A percentile compares a stretch with the other conserved stretches of the same genome.
These are phyloP conservation scores for Pseudogymnoascus sp. DNA, from an alignment of 2,329 filamentous ascomycete species.

Conservation along the genomic window DNA sequence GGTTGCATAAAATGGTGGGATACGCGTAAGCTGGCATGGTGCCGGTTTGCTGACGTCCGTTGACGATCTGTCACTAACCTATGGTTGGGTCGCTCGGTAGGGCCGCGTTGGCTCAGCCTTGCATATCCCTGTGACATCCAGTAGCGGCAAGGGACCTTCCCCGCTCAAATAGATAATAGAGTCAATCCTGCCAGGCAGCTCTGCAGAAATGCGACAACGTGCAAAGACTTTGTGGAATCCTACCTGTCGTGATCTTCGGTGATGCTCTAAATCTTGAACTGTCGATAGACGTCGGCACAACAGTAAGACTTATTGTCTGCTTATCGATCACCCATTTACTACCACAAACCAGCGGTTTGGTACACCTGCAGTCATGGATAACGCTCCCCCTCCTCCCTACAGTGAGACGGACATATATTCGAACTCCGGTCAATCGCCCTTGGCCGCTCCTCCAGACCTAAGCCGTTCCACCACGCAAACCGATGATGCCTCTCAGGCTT, in stretches of 20 bases:
- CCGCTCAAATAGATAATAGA: constrained; percentile 6
- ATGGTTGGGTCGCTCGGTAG: background rate
- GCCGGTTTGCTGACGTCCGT: background rate
- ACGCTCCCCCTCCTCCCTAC: constrained; percentile 48
- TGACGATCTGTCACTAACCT: background rate
- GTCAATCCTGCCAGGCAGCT: constrained; percentile 8
- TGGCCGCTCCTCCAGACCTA: constrained; percentile 21
- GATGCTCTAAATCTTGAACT: background rate
- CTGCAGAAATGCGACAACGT: constrained; percentile 3
- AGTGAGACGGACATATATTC: constrained; percentile 51
- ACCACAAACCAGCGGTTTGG: background rate
- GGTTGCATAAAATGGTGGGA: background rate
- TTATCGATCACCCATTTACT: background rate
- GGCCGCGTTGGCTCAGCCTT: constrained; percentile 7
- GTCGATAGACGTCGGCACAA: background rate
- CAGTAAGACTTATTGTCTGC: background rate
- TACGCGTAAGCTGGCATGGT: background rate
- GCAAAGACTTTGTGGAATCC: background rate
- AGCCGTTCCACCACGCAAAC: constrained; percentile 22
- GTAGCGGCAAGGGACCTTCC: constrained; percentile 5
- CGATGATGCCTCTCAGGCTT: constrained; percentile 32
- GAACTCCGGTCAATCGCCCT: constrained; percentile 28
- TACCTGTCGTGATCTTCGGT: background rate
- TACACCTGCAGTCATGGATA: constrained; percentile 20
- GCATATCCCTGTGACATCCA: background rate